Evolutionary conservation across 768 basidiomycete genomes (phyloP), one percentile per base, ranked within the genome.

Genomic region (Russula emetica): DNA sequence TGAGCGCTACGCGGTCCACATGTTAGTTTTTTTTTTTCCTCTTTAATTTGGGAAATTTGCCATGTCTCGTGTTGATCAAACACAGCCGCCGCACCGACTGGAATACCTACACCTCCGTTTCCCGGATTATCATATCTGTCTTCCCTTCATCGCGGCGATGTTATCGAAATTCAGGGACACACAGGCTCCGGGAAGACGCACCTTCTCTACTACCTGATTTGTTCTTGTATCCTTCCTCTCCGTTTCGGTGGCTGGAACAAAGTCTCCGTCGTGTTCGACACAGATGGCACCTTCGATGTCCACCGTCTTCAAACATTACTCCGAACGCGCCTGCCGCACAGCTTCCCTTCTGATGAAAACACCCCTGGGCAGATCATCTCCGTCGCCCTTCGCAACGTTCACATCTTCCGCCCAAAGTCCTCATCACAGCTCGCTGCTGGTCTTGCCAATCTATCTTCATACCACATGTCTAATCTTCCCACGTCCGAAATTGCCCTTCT

Each of bases 131-230:
- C 47, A 7, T 52, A 54, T 50, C 60, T 71, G 66, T 70, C 76
- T 30, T 72, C 78, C 30, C 69, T 84, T 38, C 66, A 73, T 51
- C 76, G 78, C 52, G 87, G 87, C 40, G 86, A 91, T 71, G 79
- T 89, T 45, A 75, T 93, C 66, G 87, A 90, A 73, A 78, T 94
- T 24, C 87, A 92, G 73, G 92, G 92, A 2, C 82, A 85, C 2
- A 77, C 90, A 5, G 81, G 79, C 30, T 84, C 86, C 7, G 92
- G 90, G 32, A 94, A 94, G 75, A 86, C 88, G 2, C 87, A 88
- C 66, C 75, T 94, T n/a, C 74, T 92, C 30, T 87, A 87, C 71
- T 80, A 83, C 70, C 72, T 91, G 55, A 72, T 89, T 30, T 74
- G 83, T 14, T 79, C 77, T 24, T 85, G 87, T 67, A 76, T 91